Conservation (phyloP, 1,284 basidiomycete species). For the Apiotrichum gracile region DNA sequence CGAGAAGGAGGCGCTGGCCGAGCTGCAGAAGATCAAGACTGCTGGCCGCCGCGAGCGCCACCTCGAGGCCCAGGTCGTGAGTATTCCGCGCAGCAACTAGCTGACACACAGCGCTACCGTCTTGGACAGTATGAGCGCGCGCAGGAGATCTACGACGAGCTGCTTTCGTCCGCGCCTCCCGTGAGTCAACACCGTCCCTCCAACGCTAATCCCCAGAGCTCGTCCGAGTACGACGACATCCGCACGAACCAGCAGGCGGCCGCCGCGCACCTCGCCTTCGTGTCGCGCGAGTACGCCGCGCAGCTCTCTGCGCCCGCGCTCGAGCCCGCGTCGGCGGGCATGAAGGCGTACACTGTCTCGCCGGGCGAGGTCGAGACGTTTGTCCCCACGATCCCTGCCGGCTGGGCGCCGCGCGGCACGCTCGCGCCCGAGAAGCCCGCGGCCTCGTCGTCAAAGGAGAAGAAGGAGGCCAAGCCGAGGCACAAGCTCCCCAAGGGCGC, state of each 20-base stretch:
- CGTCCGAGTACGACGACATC: conserved; percentile 81
- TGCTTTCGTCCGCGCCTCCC: conserved; percentile 66
- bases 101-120: conserved; percentile 59
- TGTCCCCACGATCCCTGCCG: conserved; percentile 37
- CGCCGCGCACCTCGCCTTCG: conserved; percentile 72
- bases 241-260: conserved; percentile 72
- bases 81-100: conserved; percentile 27
- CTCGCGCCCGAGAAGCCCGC: neutral
- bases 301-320: conserved; percentile 25
- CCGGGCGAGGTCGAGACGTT: conserved; percentile 34
- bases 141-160: conserved; percentile 66
- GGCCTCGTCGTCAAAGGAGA: conserved; percentile 2
- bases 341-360: conserved; percentile 15
- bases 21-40: conserved; percentile 52
- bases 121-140: conserved; percentile 66
- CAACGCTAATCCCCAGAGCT: conserved; percentile 52
- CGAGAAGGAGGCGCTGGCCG: conserved; percentile 59
- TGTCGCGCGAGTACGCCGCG: conserved; percentile 61
- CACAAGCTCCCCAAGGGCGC: conserved; percentile 45
- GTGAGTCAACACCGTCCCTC: conserved; percentile 46
- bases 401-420: conserved; percentile 28
- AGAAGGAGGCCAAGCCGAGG: conserved; percentile 26
- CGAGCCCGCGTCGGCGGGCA: conserved; percentile 7
- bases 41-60: conserved; percentile 64
- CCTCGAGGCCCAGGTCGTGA: conserved; percentile 75